Percentiles rank a stretch among this genome's conserved stretches.
Evolutionary conservation across 768 basidiomycete species (phyloP).

Genomic region (Astraeus odoratus): DNA sequence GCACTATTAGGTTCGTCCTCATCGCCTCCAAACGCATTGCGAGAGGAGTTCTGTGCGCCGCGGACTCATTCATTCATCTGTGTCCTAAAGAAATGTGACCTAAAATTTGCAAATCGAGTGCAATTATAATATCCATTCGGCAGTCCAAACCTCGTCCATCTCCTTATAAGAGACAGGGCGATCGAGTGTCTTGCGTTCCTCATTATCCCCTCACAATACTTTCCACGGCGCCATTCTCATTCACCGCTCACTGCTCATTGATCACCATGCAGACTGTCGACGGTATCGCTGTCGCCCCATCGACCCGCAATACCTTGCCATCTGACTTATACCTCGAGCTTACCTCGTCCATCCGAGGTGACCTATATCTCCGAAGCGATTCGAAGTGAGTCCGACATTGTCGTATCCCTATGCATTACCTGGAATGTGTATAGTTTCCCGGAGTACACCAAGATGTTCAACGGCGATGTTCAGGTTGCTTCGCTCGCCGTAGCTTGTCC

Average conservation of each 20-base stretch:
- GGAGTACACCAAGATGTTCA: conserved; percentile 50
- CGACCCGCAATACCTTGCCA: conserved; percentile 5
- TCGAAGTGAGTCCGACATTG: conserved; percentile 27
- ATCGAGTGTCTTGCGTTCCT: conserved; percentile 1
- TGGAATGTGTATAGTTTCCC: conserved; percentile 16
- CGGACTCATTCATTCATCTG: neutral
- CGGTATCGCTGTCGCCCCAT: neutral
- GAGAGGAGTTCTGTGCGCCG: neutral
- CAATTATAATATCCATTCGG: too few species aligned
- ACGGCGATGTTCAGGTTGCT: conserved; percentile 59
- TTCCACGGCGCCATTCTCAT: neutral
- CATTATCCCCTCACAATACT: conserved; percentile 5
- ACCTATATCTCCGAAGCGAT: conserved; percentile 38
- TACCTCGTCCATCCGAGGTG: conserved; percentile 38
- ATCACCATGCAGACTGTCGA: conserved; percentile 10
- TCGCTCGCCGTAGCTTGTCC: conserved; percentile 68
- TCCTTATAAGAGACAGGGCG: neutral
- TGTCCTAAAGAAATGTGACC: neutral
- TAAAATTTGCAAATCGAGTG: neutral
- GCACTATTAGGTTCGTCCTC: neutral
- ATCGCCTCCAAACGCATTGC: neutral
- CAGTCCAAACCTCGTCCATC: too few species aligned
- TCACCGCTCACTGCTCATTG: neutral
- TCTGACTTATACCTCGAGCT: conserved; percentile 40
- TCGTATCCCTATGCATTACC: neutral